Base-by-base conservation (phyloP, 495 filamentous ascomycete genomes). In the Aspergillus sclerotioniger region DNA sequence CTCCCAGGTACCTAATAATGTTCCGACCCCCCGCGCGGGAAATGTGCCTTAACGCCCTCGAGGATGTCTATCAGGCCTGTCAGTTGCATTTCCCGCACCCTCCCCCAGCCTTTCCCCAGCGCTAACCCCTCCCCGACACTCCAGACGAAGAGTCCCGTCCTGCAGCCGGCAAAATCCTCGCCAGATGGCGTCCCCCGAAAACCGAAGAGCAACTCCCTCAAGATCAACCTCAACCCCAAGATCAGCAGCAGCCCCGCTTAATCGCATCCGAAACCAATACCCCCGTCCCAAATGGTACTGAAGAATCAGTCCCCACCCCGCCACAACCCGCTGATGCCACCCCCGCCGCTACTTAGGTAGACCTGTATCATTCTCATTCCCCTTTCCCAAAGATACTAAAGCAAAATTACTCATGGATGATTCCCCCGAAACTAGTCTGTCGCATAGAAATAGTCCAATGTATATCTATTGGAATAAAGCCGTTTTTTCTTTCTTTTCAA, bases 11-110 rank as follows among this genome's bases (percentile, higher is more conserved):
- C 67, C 68, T 97, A 62, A 82, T 91, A 28, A 87, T 96, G 82
- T 86, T 93, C 74, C 81, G 90, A 54, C 91, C 91, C 25, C 94
- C 94, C 1, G 90, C 87, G 0, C 83, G 87, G 62, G 86, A 92
- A 48, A 82, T 91, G 56, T 90, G 87, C 55, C 71, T 98, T 20
- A 90, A 96, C 67, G 85, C 86, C 0, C 72, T 97, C 19, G 89
- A 92, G 67, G 89, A 91, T 61, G 84, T 98, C 41, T 98, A 93
- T 84, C 80, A 82, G 49, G 90, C 87, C 56, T 75, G 76, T 78
- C 68, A 58, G 73, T 56, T 48, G 2, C 20, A 9, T 53, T 10
- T 21, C 48, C 31, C 17, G 48, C 17, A 2, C 5, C 19, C 6
- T 52, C 19, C 45, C 3, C 8, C 39, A 32, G 3, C 39, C 32